Conservation (phyloP, 129 eudicot genomes). For the Cynara cardunculus region DNA sequence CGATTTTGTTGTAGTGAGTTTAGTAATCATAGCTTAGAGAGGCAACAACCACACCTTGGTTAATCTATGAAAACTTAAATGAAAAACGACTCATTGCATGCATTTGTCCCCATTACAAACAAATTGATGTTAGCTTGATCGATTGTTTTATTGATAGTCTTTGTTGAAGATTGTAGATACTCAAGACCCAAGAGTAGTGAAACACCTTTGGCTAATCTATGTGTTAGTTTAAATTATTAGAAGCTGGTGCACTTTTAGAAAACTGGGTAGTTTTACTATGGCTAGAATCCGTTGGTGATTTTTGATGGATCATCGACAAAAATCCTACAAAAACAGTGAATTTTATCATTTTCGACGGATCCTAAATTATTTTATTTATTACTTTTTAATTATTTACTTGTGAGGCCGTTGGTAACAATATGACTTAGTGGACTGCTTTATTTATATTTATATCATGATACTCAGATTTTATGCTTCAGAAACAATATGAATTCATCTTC, state of each 20-base stretch:
- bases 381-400: neutral
- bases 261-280: no score
- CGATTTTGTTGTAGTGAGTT: no score
- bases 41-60: neutral
- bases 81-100: neutral
- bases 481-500: conserved; percentile 70
- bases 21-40: neutral
- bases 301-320: no score
- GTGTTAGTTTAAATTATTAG: neutral
- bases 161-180: neutral
- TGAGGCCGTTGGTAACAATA: no score
- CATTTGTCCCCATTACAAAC: no score
- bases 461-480: conserved; percentile 40
- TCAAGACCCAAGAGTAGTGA: neutral
- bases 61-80: neutral
- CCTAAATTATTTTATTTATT: no score
- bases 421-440: neutral
- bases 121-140: no score
- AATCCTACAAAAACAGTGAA: no score
- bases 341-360: no score
- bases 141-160: no score
- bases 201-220: neutral
- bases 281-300: no score
- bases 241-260: no score
- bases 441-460: neutral